Percentiles rank a stretch among this genome's conserved stretches.
phyloP scores from a whole-genome alignment of 2,329 filamentous ascomycete species.

The Nigrospora sphaerica region DNA sequence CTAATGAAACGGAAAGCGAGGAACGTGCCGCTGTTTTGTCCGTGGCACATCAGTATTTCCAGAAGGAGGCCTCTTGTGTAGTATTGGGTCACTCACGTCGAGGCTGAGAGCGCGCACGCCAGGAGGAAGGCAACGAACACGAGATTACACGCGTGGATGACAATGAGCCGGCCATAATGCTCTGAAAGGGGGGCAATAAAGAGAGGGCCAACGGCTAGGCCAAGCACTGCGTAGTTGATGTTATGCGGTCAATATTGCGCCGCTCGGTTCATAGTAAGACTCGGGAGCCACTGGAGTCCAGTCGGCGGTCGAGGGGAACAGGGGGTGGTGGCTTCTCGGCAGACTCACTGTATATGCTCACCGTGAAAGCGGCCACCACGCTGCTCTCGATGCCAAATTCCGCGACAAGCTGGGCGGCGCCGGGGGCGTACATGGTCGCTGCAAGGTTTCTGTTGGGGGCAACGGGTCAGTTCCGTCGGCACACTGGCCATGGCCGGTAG shows the following conservation, averaged over 20 bases:
- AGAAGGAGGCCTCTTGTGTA: too few species aligned
- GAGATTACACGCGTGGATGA: not conserved
- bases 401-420: not conserved
- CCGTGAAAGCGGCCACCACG: not conserved
- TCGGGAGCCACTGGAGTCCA: too few species aligned
- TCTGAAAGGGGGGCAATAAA: not conserved
- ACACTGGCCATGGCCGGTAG: too few species aligned
- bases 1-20: conserved; percentile 17
- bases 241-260: too few species aligned
- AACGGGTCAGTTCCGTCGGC: too few species aligned
- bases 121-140: not conserved
- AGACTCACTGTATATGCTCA: not conserved
- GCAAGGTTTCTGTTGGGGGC: not conserved
- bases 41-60: too few species aligned
- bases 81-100: too few species aligned
- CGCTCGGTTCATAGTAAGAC: too few species aligned
- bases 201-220: not conserved
- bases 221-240: not conserved
- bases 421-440: not conserved
- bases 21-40: not conserved
- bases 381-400: not conserved
- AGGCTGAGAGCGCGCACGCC: not conserved
- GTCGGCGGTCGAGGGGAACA: too few species aligned
- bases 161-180: not conserved
- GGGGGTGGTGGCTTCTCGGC: too few species aligned